phyloP scores from a whole-genome alignment of 75 land plant species.

The Larix kaempferi region DNA sequence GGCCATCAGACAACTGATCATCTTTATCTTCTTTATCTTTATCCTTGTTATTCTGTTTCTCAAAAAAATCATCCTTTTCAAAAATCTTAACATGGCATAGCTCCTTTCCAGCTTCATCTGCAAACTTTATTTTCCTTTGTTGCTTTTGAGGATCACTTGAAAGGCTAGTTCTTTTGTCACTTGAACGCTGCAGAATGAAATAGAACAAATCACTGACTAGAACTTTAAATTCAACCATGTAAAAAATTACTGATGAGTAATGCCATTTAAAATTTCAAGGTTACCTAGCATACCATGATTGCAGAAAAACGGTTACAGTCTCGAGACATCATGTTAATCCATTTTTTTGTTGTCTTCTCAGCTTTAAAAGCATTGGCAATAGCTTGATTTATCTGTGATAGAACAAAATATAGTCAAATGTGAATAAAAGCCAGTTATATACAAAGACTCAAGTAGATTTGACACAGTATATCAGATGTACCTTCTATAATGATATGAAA shows the following conservation, averaged over 20 bases:
- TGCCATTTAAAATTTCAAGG: too few relatives aligned
- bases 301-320: slow-evolving; percentile 76
- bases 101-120: slow-evolving; percentile 67
- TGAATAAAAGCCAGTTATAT: not conserved
- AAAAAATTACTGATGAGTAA: not conserved
- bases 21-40: not conserved
- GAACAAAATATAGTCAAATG: not conserved
- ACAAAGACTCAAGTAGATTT: not conserved
- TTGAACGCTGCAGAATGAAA: not conserved
- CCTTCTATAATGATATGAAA: not conserved
- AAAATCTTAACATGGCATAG: slow-evolving; percentile 69
- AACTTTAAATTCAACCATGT: not conserved
- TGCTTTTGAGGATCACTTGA: slow-evolving; percentile 13
- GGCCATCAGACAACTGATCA: not conserved
- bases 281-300: slow-evolving; percentile 54
- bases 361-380: slow-evolving; percentile 35
- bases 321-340: slow-evolving; percentile 57
- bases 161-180: slow-evolving; percentile 5
- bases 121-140: slow-evolving; percentile 54
- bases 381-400: slow-evolving; percentile 42
- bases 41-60: not conserved
- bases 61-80: slow-evolving; percentile 1
- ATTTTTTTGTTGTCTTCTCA: slow-evolving; percentile 42
- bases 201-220: not conserved
- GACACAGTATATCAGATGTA: too few relatives aligned